Conservation (phyloP, 805 yeast genomes). For the Candida vartiovaarae region DNA sequence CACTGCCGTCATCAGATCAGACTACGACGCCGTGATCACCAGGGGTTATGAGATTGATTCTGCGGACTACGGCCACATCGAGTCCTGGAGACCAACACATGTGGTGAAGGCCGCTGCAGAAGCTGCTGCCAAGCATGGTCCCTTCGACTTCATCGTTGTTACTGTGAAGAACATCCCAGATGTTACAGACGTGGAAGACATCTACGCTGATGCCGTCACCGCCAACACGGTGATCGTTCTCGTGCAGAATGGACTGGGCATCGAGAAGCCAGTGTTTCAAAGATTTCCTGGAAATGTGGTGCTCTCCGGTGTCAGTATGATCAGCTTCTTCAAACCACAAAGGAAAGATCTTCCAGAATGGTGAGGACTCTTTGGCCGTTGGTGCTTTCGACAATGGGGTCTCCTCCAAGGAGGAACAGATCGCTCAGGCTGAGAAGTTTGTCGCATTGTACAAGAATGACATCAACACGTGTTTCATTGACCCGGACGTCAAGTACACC, state of each 20-base stretch:
- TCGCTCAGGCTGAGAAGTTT: constrained; percentile 35
- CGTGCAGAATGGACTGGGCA: constrained; percentile 58
- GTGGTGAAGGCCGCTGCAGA: constrained; percentile 29
- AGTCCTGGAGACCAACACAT: constrained; percentile 42
- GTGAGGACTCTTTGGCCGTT: constrained; percentile 36
- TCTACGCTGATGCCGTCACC: constrained; percentile 42
- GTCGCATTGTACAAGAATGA: constrained; percentile 39
- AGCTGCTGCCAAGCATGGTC: constrained; percentile 20
- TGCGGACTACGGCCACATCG: constrained; percentile 46
- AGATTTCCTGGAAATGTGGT: constrained; percentile 45
- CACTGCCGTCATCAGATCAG: constrained; percentile 54
- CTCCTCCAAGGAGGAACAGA: constrained; percentile 19
- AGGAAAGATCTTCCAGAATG: constrained; percentile 39
- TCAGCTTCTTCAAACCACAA: constrained; percentile 45
- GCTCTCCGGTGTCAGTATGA: constrained; percentile 56
- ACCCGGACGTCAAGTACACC: constrained; percentile 39
- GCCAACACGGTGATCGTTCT: constrained; percentile 43
- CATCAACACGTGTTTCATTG: constrained; percentile 33
- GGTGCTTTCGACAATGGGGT: constrained; percentile 42
- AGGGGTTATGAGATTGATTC: constrained; percentile 53
- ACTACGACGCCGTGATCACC: constrained; percentile 39
- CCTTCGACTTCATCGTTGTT: constrained; percentile 52
- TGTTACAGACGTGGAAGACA: constrained; percentile 42
- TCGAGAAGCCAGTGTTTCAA: constrained; percentile 43
- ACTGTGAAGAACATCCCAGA: constrained; percentile 65